Evolutionary conservation across 208 protist genomes (phyloP).

Genomic region (Lotmaria passim): DNA sequence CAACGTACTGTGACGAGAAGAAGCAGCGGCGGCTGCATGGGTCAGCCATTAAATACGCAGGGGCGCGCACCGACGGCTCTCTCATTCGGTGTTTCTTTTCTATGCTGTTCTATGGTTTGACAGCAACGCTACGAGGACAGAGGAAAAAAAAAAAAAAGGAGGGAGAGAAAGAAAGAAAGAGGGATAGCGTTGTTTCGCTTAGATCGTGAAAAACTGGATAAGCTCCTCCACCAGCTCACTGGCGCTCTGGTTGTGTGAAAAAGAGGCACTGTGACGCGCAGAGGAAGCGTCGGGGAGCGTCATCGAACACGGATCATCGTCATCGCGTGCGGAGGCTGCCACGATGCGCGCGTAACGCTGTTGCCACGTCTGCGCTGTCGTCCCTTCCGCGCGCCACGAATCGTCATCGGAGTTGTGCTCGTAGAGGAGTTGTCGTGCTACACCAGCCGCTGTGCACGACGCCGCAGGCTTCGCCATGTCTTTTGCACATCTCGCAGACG

Average conservation of each 20-base stretch:
- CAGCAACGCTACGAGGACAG: too few species aligned
- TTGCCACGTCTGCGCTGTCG: conserved; percentile 1
- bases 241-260: conserved; percentile 15
- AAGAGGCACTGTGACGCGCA: not conserved
- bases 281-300: too few species aligned
- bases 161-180: conserved; percentile 8
- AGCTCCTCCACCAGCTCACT: conserved; percentile 34
- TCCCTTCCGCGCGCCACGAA: not conserved
- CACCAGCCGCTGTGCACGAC: not conserved
- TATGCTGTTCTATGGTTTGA: too few species aligned
- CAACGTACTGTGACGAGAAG: not conserved
- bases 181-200: not conserved
- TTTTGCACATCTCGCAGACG: conserved; percentile 2
- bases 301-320: not conserved
- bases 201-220: conserved; percentile 30
- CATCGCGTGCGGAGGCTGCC: not conserved
- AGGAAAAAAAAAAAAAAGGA: conserved; percentile 1
- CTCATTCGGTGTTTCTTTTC: not conserved
- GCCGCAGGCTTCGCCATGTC: not conserved
- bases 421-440: not conserved
- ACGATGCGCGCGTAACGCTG: conserved; percentile 27
- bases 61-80: not conserved
- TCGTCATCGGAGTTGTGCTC: not conserved
- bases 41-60: too few species aligned
- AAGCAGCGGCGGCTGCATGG: not conserved